Evolutionary conservation across 1,139 yeast genomes (phyloP), one percentile per base, ranked within the genome.

Genomic region (Suhomyces bolitotheri): DNA sequence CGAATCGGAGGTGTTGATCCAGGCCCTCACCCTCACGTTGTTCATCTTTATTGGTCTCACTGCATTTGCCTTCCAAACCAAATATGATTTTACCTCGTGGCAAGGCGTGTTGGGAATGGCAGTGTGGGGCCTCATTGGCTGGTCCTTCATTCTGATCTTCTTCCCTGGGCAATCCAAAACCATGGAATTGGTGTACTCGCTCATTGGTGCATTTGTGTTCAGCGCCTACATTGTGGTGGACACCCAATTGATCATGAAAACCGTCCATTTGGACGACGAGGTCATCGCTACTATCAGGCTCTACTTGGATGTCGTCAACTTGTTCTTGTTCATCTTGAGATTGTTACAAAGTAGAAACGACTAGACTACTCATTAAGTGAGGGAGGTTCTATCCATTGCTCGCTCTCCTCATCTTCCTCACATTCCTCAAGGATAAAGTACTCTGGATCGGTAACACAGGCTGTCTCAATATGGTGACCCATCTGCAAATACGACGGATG

Each of bases 221-320:
- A 70, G 84, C 15, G 75, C 81, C 7, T 88, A 84, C 56, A 76
- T 88, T 38, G 62, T 88, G 38, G 78, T 87, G 34, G 96, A 88
- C 58, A 88, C 96, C 17, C 96, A 88, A 61, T 62, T 78, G 45
- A 76, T 92, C 35, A 74, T 88, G 78, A 83, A 86, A 53, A 82
- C 81, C 40, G 83, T 76, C 50, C 85, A 84, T 53, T 82, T 94
- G 42, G 96, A 86, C 47, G 96, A 89, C 50, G 95, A 87, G 50
- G 74, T 90, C 13, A 78, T 84, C 19, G 88, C 95, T 33, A 78
- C 94, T 12, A 79, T 88, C 54, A 66, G 77, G 45, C 72, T 88
- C 41, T 88, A 88, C 58, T 72, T 88, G 68, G 96, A 88, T 56
- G 73, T 88, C 31, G 68, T 88, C 60, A 88, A 88, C 62, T 71